Evolutionary conservation across 306 rosid species (phyloP), one percentile per base, ranked within the genome.

Genomic region (Purshia tridentata): DNA sequence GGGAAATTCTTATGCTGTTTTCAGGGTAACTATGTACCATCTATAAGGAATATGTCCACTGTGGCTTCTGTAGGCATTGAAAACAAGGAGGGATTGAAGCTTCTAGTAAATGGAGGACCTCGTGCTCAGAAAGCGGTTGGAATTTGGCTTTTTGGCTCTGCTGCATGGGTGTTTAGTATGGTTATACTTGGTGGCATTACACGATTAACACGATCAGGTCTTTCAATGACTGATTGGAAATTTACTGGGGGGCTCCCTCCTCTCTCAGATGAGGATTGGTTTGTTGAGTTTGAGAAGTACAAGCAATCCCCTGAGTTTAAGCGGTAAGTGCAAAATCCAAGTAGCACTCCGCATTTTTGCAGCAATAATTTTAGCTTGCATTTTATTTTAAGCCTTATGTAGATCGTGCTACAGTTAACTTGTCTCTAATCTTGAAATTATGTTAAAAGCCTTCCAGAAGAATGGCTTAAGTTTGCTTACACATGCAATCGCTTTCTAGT

Each of bases 81-180:
- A 76, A 81, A 74, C 20, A 82, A 89, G 75, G 87, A 89, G 75
- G 92, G 88, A 45, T 40, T 85, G 77, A 91, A 88, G 85, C 72
- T 88, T 65, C 88, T 93, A 0, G 98, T 93, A 67, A 74, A 75
- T 67, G 97, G 83, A 46, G 98, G 97, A 41, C 18, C 88, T 55
- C 89, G 7, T 56, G 97, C 96, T 18, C 87, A 77, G 70, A 93
- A 85, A 82, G 74, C 35, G 72, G 96, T 93, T 6, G 97, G 98
- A 37, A 85, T 86, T 69, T 93, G 98, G 98, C 92, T 93, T 67
- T 93, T 93, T 65, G 81, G 92, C 50, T 91, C 97, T 6, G 94
- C 98, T 1, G 90, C 92, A 0, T 93, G 97, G 98, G 98, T 93
- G 57, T 91, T 89, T 76, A 91, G 94, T 80, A 91, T 91, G 97